Conservation (phyloP, 2,329 filamentous ascomycete genomes). For the Calonectria crousiana region DNA sequence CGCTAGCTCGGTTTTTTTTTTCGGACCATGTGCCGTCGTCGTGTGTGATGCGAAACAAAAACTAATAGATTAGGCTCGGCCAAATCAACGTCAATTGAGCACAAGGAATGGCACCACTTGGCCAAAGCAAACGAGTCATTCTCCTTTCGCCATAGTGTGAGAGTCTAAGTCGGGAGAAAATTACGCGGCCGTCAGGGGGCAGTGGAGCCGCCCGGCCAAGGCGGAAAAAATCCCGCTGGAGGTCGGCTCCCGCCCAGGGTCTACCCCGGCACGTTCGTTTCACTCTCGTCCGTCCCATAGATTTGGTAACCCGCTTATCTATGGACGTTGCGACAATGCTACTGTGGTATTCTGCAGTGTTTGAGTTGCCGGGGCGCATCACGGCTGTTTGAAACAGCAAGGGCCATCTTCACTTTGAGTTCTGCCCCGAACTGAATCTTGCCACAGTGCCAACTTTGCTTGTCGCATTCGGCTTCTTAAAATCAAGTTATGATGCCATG, state of each 20-base stretch:
- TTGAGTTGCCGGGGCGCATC: not conserved
- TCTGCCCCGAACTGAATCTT: not conserved
- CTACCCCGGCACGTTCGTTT: not conserved
- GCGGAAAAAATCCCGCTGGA: not conserved
- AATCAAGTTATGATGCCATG: not conserved
- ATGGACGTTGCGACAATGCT: not conserved
- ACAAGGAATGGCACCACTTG: not conserved
- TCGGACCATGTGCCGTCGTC: too few relatives aligned
- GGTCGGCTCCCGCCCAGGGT: not conserved
- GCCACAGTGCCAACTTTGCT: not conserved
- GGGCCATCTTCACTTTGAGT: not conserved
- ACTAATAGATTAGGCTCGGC: not conserved
- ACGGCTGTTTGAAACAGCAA: not conserved
- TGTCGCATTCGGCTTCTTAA: not conserved
- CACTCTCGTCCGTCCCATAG: not conserved
- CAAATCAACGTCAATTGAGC: not conserved
- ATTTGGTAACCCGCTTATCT: not conserved
- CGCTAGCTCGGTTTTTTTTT: not conserved
- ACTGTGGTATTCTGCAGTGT: not conserved
- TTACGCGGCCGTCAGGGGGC: not conserved
- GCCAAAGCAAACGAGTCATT: not conserved
- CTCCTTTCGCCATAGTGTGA: not conserved
- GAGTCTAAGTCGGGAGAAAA: not conserved
- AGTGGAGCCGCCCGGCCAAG: not conserved
- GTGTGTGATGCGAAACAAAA: not conserved